Evolutionary conservation across 106 monocot species (phyloP).

Genomic region (Amphibolis antarctica): DNA sequence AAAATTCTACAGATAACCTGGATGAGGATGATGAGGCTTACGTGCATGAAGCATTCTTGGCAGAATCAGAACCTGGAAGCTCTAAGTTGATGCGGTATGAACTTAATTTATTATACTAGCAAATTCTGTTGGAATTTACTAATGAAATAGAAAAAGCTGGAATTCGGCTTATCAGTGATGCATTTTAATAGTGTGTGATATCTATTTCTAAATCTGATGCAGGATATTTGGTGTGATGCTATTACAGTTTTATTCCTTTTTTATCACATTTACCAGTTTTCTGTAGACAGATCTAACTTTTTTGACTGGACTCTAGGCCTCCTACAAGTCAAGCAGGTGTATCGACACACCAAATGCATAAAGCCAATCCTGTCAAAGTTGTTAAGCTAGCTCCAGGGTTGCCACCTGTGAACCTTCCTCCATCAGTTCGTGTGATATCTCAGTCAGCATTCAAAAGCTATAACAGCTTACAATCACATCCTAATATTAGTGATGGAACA

Average conservation of each 20-base stretch:
- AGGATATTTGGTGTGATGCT: neutral
- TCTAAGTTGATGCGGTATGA: conserved; percentile 15
- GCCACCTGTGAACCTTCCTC: conserved; percentile 88
- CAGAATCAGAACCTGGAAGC: conserved; percentile 36
- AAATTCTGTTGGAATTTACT: neutral
- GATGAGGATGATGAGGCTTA: conserved; percentile 71
- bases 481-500: conserved; percentile 6
- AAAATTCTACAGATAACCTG: conserved; percentile 26
- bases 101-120: conserved; percentile 9
- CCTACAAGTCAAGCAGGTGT: conserved; percentile 4
- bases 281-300: neutral
- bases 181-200: neutral
- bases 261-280: neutral
- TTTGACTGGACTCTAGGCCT: conserved; percentile 15
- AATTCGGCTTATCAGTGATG: too few relatives aligned
- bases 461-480: conserved; percentile 6
- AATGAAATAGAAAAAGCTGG: too few relatives aligned
- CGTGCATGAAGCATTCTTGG: conserved; percentile 89
- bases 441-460: conserved; percentile 55
- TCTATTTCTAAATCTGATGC: neutral
- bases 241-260: neutral
- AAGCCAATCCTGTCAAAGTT: conserved; percentile 30
- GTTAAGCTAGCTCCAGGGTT: conserved; percentile 90
- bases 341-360: conserved; percentile 22
- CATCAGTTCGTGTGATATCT: conserved; percentile 77